These are phyloP conservation scores for Termitomyces sp. DNA, from an alignment of 768 basidiomycete genomes.

Conservation along the genomic window DNA sequence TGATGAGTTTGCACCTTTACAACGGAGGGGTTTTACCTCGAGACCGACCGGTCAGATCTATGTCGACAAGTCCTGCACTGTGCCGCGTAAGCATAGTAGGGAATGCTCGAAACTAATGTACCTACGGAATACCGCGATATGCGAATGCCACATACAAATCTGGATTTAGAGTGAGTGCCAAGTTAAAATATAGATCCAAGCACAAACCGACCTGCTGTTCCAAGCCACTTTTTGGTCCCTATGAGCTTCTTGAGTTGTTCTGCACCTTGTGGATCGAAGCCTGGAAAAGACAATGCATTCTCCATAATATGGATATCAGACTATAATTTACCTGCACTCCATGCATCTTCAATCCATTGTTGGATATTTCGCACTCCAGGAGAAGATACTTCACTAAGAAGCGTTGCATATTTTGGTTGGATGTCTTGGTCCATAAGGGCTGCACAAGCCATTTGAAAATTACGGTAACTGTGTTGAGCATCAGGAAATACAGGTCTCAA, in stretches of 20 bases:
- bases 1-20: not conserved
- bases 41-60: slow-evolving; percentile 41
- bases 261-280: slow-evolving; percentile 73
- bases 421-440: slow-evolving; percentile 63
- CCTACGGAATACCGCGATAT: slow-evolving; percentile 80
- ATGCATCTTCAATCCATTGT: slow-evolving; percentile 77
- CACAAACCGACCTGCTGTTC: slow-evolving; percentile 60
- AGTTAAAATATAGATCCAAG: not conserved
- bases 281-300: slow-evolving; percentile 25
- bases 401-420: slow-evolving; percentile 59
- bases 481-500: not conserved
- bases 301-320: not conserved
- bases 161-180: slow-evolving; percentile 21
- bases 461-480: slow-evolving; percentile 58
- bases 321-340: slow-evolving; percentile 52
- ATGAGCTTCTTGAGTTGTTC: slow-evolving; percentile 50
- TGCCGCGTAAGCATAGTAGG: not conserved
- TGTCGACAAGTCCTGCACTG: slow-evolving; percentile 66
- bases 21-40: slow-evolving; percentile 35
- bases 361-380: slow-evolving; percentile 79
- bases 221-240: slow-evolving; percentile 73
- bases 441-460: slow-evolving; percentile 76
- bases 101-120: slow-evolving; percentile 2
- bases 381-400: slow-evolving; percentile 51
- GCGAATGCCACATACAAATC: slow-evolving; percentile 80